Conservation (phyloP, 192 early-diverging fungal species). For the Gryganskiella cystojenkinii region DNA sequence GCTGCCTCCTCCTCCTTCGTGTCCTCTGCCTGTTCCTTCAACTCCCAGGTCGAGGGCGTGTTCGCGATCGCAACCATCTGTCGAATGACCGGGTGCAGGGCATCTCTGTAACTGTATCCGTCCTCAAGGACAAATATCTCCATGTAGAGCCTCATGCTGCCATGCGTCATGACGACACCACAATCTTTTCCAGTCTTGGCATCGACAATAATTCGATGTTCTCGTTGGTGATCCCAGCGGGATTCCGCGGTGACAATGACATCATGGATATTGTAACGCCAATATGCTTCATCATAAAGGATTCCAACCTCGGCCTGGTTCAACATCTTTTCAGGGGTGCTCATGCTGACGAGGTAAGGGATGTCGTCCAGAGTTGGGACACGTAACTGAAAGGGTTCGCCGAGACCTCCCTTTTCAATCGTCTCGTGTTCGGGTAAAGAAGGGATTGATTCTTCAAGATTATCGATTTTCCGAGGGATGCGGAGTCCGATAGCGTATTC, state of each 20-base stretch:
- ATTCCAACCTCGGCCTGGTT: constrained; percentile 16
- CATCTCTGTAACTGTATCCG: constrained; percentile 20
- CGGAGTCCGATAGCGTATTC: constrained; percentile 23
- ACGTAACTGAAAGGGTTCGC: constrained; percentile 8
- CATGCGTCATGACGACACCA: constrained; percentile 5
- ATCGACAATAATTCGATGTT: constrained; percentile 28
- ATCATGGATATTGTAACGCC: constrained; percentile 20
- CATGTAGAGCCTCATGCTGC: neutral
- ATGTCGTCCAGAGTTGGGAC: constrained; percentile 19
- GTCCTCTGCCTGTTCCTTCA: neutral
- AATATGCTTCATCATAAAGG: constrained; percentile 19
- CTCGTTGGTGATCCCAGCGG: neutral
- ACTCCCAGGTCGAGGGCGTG: neutral
- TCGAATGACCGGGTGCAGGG: constrained; percentile 18
- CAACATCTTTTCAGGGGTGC: constrained; percentile 13
- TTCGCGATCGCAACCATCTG: constrained; percentile 1
- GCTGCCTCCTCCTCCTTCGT: neutral
- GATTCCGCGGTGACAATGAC: neutral
- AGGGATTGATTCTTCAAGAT: neutral
- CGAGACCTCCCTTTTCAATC: neutral
- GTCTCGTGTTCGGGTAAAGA: neutral
- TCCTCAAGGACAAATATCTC: constrained; percentile 15
- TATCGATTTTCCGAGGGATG: neutral
- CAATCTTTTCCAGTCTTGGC: constrained; percentile 19
- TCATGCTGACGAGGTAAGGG: constrained; percentile 25